These are phyloP conservation scores for Blastobotrys persicus DNA, from an alignment of 1,139 yeast genomes.

Conservation along the genomic window DNA sequence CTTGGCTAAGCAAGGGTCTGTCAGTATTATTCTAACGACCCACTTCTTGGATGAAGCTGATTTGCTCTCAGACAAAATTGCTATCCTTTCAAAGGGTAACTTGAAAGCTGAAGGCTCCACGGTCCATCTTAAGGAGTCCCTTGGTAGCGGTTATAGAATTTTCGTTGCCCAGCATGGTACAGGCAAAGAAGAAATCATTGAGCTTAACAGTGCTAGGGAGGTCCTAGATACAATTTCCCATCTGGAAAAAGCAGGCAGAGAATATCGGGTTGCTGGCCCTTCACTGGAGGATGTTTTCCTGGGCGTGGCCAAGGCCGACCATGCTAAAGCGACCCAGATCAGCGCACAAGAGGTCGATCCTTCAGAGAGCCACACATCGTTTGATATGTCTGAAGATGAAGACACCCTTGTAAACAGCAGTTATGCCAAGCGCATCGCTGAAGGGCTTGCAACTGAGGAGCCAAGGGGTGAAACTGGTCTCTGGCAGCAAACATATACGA, in stretches of 20 bases:
- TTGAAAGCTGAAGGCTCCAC: conserved; percentile 36
- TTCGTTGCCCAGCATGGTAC: conserved; percentile 28
- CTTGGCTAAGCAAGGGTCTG: conserved; percentile 32
- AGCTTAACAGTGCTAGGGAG: conserved; percentile 23
- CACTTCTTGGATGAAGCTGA: conserved; percentile 42
- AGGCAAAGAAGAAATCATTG: conserved; percentile 29
- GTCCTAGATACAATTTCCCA: conserved; percentile 25
- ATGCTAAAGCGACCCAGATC: conserved; percentile 23
- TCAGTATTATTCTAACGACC: conserved; percentile 37
- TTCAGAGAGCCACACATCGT: conserved; percentile 7
- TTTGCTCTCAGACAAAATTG: conserved; percentile 37
- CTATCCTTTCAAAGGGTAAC: conserved; percentile 36
- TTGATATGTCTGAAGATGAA: conserved; percentile 16
- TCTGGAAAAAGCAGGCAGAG: conserved; percentile 25
- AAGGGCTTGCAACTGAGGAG: conserved; percentile 11
- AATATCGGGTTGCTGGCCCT: conserved; percentile 36
- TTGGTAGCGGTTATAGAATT: conserved; percentile 38
- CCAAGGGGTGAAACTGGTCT: conserved; percentile 22
- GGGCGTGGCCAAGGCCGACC: conserved; percentile 36
- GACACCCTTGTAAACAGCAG: conserved; percentile 9
- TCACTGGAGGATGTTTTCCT: conserved; percentile 39
- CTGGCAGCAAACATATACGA: conserved; percentile 30
- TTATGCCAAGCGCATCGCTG: conserved; percentile 7
- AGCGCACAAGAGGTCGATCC: conserved; percentile 4
- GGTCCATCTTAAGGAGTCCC: conserved; percentile 33